Conservation (phyloP, 345 rosid species). For the Geranium brycei region DNA sequence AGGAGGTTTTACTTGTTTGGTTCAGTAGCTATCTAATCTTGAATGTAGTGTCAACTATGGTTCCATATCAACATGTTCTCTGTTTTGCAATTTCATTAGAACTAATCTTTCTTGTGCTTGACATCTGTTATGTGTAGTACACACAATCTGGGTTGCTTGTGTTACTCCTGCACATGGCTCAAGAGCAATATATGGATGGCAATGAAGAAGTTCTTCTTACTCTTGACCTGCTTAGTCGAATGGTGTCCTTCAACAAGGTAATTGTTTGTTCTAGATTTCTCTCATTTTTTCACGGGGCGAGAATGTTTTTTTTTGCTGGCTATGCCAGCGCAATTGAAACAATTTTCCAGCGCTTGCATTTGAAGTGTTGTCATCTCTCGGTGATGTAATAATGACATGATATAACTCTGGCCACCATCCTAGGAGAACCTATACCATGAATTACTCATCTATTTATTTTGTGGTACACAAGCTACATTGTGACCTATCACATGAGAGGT, state of each 20-base stretch:
- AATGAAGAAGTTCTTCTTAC: slow-evolving; percentile 42
- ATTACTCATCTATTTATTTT: too few relatives aligned
- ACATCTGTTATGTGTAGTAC: slow-evolving; percentile 33
- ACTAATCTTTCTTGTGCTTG: not conserved
- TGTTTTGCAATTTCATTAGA: not conserved
- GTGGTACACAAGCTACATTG: not conserved
- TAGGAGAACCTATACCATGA: not conserved
- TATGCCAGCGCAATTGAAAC: not conserved
- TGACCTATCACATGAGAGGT: not conserved
- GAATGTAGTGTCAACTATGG: not conserved
- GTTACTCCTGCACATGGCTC: slow-evolving; percentile 70
- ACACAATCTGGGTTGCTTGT: slow-evolving; percentile 55
- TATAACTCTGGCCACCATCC: too few relatives aligned
- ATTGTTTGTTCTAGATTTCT: slow-evolving; percentile 7
- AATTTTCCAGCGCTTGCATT: not conserved
- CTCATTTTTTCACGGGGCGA: not conserved
- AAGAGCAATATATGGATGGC: slow-evolving; percentile 38
- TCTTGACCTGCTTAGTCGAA: slow-evolving; percentile 61
- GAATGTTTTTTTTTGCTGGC: not conserved
- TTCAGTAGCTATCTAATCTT: not conserved
- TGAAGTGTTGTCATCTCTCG: not conserved
- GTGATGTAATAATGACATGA: too few relatives aligned
- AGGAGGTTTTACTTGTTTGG: not conserved
- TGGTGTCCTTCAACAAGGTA: slow-evolving; percentile 78
- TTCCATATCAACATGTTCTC: not conserved